Evolutionary conservation across 257 asterid genomes (phyloP).

Genomic region (Craterostigma plantagineum): DNA sequence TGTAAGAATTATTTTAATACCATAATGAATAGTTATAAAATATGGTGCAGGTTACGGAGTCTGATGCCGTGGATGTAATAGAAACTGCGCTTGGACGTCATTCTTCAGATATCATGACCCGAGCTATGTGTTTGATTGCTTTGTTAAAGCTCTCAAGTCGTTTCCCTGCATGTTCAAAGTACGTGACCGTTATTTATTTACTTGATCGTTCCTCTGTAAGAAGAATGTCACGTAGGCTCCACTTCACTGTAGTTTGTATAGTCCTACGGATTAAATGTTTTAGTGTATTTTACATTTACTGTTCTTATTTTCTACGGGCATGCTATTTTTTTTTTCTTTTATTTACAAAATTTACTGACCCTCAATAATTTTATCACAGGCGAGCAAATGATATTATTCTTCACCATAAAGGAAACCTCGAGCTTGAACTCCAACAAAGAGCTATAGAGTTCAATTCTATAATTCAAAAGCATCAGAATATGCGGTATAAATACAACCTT

Average conservation of each 20-base stretch:
- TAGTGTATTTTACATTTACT: too few species aligned
- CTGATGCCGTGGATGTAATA: slow-evolving; percentile 80
- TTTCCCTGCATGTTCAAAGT: slow-evolving; percentile 73
- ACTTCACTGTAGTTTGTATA: too few species aligned
- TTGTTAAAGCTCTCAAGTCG: slow-evolving; percentile 91
- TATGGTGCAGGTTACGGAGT: slow-evolving; percentile 68
- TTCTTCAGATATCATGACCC: slow-evolving; percentile 60
- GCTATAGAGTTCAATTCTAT: slow-evolving; percentile 85
- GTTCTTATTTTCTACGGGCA: too few species aligned
- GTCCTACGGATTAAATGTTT: too few species aligned
- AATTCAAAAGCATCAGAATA: slow-evolving; percentile 56
- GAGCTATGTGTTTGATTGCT: slow-evolving; percentile 79
- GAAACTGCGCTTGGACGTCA: slow-evolving; percentile 49
- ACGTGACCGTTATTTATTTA: slow-evolving; percentile 16
- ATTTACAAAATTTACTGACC: too few species aligned
- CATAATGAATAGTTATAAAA: slow-evolving; percentile 5
- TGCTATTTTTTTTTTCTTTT: too few species aligned
- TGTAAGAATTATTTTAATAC: too few species aligned
- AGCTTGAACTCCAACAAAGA: slow-evolving; percentile 94
- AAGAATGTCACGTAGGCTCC: too few species aligned
- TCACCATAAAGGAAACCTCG: slow-evolving; percentile 77
- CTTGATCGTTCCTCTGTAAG: not conserved
- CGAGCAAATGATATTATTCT: slow-evolving; percentile 44
- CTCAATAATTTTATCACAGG: slow-evolving; percentile 20
- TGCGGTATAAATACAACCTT: slow-evolving; percentile 27